These are phyloP conservation scores for Monosporascus sp. DNA, from an alignment of 2,329 filamentous ascomycete genomes.

Conservation along the genomic window DNA sequence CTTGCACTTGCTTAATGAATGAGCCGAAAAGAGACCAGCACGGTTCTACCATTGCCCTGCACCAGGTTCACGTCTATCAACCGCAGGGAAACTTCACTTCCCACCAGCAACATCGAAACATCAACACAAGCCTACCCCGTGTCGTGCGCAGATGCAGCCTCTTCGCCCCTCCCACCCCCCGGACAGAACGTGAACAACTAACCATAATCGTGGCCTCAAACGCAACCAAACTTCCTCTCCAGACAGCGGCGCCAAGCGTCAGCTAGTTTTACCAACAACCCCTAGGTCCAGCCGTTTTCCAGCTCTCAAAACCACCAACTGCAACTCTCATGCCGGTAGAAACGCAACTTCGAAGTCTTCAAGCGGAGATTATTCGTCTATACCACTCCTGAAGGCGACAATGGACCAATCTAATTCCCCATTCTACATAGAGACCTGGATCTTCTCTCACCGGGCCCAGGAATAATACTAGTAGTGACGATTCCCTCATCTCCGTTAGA, in stretches of 20 bases:
- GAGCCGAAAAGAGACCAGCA: not conserved
- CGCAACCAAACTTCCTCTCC: not conserved
- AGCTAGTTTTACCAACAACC: conserved; percentile 3
- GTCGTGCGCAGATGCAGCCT: not conserved
- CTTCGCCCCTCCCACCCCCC: not conserved
- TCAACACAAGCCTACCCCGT: not conserved
- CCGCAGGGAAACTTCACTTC: not conserved
- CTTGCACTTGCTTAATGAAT: no score
- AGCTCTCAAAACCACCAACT: conserved; percentile 16
- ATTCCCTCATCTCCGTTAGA: no score
- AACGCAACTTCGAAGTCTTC: not conserved
- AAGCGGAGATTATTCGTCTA: not conserved
- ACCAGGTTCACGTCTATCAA: conserved; percentile 4
- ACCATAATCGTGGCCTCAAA: not conserved
- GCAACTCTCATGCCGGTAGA: not conserved
- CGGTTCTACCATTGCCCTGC: not conserved
- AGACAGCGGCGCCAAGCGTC: conserved; percentile 3
- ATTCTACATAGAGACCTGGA: conserved; percentile 2
- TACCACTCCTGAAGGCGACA: conserved; percentile 4
- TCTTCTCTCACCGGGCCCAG: not conserved
- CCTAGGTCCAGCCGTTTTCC: conserved; percentile 10
- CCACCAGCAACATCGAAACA: not conserved
- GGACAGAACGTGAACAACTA: not conserved
- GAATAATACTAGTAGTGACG: not conserved
- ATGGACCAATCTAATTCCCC: conserved; percentile 13